Evolutionary conservation across 2,329 filamentous ascomycete genomes (phyloP).

Genomic region (Pleomassaria siparia): DNA sequence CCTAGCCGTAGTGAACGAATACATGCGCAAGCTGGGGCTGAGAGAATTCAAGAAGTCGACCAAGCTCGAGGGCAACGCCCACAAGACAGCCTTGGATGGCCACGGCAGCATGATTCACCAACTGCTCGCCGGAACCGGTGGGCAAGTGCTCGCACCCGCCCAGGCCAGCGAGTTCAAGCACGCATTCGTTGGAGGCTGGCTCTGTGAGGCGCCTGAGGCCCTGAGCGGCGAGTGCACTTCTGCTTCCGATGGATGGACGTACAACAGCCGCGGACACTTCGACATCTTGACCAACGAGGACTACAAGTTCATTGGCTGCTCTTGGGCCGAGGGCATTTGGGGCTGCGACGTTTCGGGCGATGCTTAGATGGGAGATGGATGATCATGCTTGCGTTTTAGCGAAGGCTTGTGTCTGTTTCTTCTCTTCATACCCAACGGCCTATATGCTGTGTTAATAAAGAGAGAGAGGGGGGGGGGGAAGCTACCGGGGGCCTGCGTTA

Average conservation of each 20-base stretch:
- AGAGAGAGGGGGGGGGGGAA: too few relatives aligned
- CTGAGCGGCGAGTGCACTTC: constrained; percentile 27
- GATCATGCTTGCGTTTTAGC: neutral
- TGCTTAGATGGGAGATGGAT: neutral
- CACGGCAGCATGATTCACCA: constrained; percentile 35
- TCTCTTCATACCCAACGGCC: too few relatives aligned
- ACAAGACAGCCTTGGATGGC: constrained; percentile 21
- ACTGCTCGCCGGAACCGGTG: constrained; percentile 20
- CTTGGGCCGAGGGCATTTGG: constrained; percentile 26
- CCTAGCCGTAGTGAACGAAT: constrained; percentile 28
- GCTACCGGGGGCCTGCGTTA: too few relatives aligned
- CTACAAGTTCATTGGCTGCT: constrained; percentile 37
- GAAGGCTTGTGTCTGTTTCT: neutral
- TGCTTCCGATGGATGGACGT: constrained; percentile 27
- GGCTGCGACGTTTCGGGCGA: constrained; percentile 26
- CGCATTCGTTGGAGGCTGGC: constrained; percentile 39
- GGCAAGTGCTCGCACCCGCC: constrained; percentile 34
- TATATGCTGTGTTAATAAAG: too few relatives aligned
- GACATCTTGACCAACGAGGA: constrained; percentile 28
- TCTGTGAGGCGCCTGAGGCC: constrained; percentile 34
- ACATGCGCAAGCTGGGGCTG: constrained; percentile 32
- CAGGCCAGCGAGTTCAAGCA: constrained; percentile 18
- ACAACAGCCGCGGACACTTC: constrained; percentile 30
- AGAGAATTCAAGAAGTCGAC: constrained; percentile 15
- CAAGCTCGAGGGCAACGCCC: constrained; percentile 31